phyloP scores from a whole-genome alignment of 306 rosid genomes.

The Sicyos edulis region DNA sequence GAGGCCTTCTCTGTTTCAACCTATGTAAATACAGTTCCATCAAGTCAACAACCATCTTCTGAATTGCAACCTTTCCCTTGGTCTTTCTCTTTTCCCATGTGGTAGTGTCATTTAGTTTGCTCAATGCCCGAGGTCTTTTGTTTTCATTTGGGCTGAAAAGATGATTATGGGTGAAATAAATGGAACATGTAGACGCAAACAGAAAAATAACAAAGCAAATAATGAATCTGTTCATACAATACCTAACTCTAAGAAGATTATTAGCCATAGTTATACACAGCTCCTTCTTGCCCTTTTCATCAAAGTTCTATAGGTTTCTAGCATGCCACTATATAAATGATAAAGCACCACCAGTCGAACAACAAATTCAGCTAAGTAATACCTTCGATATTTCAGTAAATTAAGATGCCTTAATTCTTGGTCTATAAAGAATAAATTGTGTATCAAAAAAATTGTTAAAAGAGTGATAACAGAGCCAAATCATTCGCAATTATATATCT shows the following conservation, averaged over 20 bases:
- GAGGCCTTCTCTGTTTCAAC: slow-evolving; percentile 77
- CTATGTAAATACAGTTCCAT: slow-evolving; percentile 90
- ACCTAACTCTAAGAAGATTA: not conserved
- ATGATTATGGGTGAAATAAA: slow-evolving; percentile 13
- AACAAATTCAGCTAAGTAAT: not conserved
- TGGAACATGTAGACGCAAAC: not conserved
- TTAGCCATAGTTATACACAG: not conserved
- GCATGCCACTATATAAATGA: not conserved
- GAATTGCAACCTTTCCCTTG: slow-evolving; percentile 87
- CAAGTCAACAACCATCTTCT: slow-evolving; percentile 96
- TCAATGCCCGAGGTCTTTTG: slow-evolving; percentile 66
- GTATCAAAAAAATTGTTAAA: not conserved
- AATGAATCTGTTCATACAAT: not conserved
- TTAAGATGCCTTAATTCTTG: not conserved
- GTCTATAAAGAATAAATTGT: not conserved
- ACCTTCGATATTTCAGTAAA: not conserved
- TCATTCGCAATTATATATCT: too few species aligned
- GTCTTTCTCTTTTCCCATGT: slow-evolving; percentile 75
- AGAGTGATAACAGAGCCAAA: too few species aligned
- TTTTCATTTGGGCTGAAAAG: slow-evolving; percentile 75
- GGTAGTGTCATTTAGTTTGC: slow-evolving; percentile 71
- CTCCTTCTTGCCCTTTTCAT: not conserved
- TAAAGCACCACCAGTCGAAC: not conserved
- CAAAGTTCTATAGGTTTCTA: not conserved
- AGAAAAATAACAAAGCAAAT: slow-evolving; percentile 2